Base-by-base conservation (phyloP, 345 rosid species). In the Citrus sp. region DNA sequence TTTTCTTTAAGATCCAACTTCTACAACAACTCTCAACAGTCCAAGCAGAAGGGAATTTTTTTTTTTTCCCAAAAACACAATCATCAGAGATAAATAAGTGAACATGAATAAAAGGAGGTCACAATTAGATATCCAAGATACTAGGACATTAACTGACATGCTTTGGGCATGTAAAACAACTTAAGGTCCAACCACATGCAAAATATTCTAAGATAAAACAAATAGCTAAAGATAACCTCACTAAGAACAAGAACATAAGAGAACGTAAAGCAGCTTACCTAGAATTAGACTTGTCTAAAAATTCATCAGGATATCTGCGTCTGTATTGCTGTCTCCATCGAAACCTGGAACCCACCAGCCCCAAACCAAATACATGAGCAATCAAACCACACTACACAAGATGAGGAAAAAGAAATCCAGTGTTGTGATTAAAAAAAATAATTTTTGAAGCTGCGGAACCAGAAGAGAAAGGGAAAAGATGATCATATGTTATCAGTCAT, bases 291-390 rank as follows among this genome's bases (percentile, higher is more conserved):
- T 92, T 92, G 86, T 94, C 92, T 84, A 92, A 85, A 80, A 96
- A 90, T 85, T 94, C 98, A 86, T 96, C 97, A 6, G 99, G 99
- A 73, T 94, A 96, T 80, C 86, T 86, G 72, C 95, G 90, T 35
- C 92, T 86, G 80, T 87, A 92, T 77, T 96, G 98, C 79, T 94
- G 98, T 74, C 79, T 74, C 99, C 98, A 92, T 40, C 95, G 88
- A 80, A 94, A 96, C 78, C 99, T 96, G 10, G 72, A n/a, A 34
- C 55, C 61, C 70, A 71, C 83, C 79, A 35, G 35, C 32, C 37
- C 75, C n/a, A 75, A 32, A 34, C 78, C 51, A 37, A 35, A 38
- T 49, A 49, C 34, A 68, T n/a, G 38, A 70, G 73, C 60, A 70
- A 22, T 56, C 18, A 69, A 67, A 22, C 27, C 76, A 63, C 24